Base-by-base conservation (phyloP, 441 rosid genomes). In the Arabidopsis hybrid region DNA sequence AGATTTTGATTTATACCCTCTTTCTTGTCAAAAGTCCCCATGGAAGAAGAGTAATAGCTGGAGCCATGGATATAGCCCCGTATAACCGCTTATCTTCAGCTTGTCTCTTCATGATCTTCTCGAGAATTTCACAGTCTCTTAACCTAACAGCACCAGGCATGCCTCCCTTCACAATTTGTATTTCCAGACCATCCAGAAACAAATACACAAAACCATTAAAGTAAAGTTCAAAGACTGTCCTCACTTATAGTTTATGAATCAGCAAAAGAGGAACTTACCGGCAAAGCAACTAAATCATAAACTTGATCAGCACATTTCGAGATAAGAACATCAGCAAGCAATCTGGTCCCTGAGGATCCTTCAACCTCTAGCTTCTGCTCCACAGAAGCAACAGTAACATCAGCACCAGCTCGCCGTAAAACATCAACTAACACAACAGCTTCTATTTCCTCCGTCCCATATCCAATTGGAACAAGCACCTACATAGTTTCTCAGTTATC, bases 91-190 rank as follows among this genome's bases (percentile, higher is more conserved):
- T 88, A 46, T 77, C 84, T 77, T 81, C 93, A 3, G 91, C 96
- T 75, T 95, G 99, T 76, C 84, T 87, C 83, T 84, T 85, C 47
- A 85, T 85, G 60, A 95, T 92, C 80, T 75, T 60, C 76, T 79
- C 83, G 4, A 95, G 90, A 75, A 78, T 74, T 69, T 83, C 81
- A 73, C 89, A 85, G 67, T 95, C 99, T 83, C 98, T 88, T 70
- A 95, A 82, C 64, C 91, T 83, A 17, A 84, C 98, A 40, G 99
- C 84, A 29, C 99, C 99, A 50, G 98, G 99, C 99, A 95, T 95
- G 62, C 99, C 99, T 78, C 99, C 99, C 99, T 92, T 75, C 50
- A 75, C 49, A 73, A 45, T 57, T 61, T 18, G 32, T 38, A 69
- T 59, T 35, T 46, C 57, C 14, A 45, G 26, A 21, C 26, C 26